Percentiles rank a stretch among this genome's conserved stretches.
Evolutionary conservation across 2,329 filamentous ascomycete species (phyloP).

Genomic region (Hypocrella siamensis): DNA sequence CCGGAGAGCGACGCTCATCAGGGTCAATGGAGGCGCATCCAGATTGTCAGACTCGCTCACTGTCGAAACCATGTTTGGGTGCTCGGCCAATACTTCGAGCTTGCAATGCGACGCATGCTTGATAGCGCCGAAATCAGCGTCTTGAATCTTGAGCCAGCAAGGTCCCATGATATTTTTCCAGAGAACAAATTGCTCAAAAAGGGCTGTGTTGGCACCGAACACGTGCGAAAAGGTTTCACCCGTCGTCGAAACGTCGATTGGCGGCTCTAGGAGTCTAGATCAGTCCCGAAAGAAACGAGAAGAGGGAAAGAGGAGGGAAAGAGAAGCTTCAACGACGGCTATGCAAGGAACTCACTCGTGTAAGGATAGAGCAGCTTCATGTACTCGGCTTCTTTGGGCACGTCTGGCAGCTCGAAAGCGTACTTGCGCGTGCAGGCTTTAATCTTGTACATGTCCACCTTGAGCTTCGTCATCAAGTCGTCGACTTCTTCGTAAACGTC

Average conservation of each 20-base stretch:
- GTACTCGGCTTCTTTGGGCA: constrained; percentile 83
- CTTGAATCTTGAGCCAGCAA: constrained; percentile 87
- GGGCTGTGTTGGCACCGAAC: constrained; percentile 81
- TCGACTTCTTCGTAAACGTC: constrained; percentile 88
- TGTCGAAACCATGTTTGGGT: constrained; percentile 60
- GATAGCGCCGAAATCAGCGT: constrained; percentile 66
- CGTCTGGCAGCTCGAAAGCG: constrained; percentile 76
- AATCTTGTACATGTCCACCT: constrained; percentile 82
- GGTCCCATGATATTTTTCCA: constrained; percentile 99
- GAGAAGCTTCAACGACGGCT: no score
- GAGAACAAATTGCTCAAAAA: constrained; percentile 96
- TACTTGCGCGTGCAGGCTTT: constrained; percentile 85
- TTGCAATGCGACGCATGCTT: constrained; percentile 97
- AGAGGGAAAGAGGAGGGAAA: no score
- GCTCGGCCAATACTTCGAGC: constrained; percentile 68
- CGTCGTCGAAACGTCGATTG: constrained; percentile 50
- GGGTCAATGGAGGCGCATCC: constrained; percentile 71
- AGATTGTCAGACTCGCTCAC: constrained; percentile 65
- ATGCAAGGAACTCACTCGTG: constrained; percentile 37
- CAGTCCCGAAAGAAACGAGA: constrained; percentile 6
- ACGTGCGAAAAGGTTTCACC: constrained; percentile 90
- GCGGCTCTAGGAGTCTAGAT: constrained; percentile 33
- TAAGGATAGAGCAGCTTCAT: constrained; percentile 95
- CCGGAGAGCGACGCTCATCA: constrained; percentile 90
- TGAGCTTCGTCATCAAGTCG: constrained; percentile 70